Conservation (phyloP, 495 filamentous ascomycete species). For the Annulohypoxylon stygium region DNA sequence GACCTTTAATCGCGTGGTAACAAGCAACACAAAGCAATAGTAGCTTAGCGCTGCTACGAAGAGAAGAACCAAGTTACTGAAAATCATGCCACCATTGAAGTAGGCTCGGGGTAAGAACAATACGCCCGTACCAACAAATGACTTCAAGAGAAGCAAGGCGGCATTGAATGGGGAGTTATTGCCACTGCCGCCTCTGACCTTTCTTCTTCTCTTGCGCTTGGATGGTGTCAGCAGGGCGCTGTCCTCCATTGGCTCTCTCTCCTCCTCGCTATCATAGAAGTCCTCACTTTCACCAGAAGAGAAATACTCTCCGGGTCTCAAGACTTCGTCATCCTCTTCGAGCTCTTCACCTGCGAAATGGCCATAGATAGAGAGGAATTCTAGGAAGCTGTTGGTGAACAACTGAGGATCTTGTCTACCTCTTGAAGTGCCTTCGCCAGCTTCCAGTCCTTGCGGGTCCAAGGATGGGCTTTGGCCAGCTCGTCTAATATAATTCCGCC, state of each 20-base stretch:
- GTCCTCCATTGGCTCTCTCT: constrained; percentile 80
- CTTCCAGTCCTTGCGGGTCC: constrained; percentile 60
- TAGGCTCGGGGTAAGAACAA: constrained; percentile 93
- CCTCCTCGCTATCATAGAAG: constrained; percentile 68
- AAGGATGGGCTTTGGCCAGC: constrained; percentile 69
- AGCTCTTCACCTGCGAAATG: constrained; percentile 98
- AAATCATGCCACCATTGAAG: constrained; percentile 96
- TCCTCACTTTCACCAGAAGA: constrained; percentile 73
- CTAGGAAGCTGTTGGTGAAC: constrained; percentile 91
- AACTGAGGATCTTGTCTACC: constrained; percentile 68
- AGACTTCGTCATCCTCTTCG: constrained; percentile 92
- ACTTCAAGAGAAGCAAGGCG: constrained; percentile 87
- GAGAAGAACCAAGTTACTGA: constrained; percentile 90
- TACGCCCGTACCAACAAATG: constrained; percentile 98
- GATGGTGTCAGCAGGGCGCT: constrained; percentile 82
- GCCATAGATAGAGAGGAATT: constrained; percentile 93
- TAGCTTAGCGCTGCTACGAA: constrained; percentile 87
- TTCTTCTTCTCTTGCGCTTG: constrained; percentile 76
- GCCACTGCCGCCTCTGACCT: constrained; percentile 76
- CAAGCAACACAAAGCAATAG: constrained; percentile 95
- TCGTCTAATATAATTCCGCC: constrained; percentile 85
- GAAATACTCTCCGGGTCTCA: constrained; percentile 88
- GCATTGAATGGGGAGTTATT: constrained; percentile 80
- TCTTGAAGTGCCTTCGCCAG: constrained; percentile 55
- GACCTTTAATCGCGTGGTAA: constrained; percentile 84